Base-by-base conservation (phyloP, 352 stramenopile species). In the Globisporangium viniferum region DNA sequence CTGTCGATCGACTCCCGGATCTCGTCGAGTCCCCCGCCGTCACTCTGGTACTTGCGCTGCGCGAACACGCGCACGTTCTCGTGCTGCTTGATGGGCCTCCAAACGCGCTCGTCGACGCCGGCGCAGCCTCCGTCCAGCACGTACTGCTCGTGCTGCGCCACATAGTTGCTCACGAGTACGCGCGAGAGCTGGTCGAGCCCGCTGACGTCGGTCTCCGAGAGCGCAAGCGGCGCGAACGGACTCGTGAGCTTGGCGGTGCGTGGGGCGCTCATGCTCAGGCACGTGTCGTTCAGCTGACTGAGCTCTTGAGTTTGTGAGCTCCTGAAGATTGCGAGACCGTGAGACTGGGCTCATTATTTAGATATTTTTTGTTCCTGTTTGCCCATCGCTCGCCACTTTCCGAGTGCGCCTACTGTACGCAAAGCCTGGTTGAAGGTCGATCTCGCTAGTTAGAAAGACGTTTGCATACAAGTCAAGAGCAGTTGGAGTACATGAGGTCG, bases 221-320 rank as follows among this genome's bases (percentile, higher is more conserved):
- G 67, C 18, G 60, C 3, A 9, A 72, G 62, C 53, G 67, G 53
- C 5, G 49, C 35, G 48, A 72, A 72, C 31, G 67, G 67, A 10
- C 12, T 60, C 55, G 31, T 59, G 56, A 59, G 65, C 41, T 51
- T 64, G 10, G 27, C 18, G 9, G 35, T 39, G 15, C 15, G 41
- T 5, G n/a, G 9, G 14, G 9, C 35, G 35, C 35, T 41, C 35
- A 41, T 31, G 29, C 29, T 31, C 3, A 4, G 29, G 29, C 29
- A 31, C 29, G 29, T 31, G 29, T 3, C 29, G 29, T 31, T 31
- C 1, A 31, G 29, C n/a, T n/a, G n/a, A n/a, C 1, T 31, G 29
- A 31, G 3, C 29, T 31, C 29, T 31, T 31, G 29, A 31, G 29
- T 31, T 31, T 31, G 29, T 3, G 29, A 31, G 3, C 29, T 31